Conservation (phyloP, 352 stramenopile genomes). For the Chrysophaeum taylorii region DNA sequence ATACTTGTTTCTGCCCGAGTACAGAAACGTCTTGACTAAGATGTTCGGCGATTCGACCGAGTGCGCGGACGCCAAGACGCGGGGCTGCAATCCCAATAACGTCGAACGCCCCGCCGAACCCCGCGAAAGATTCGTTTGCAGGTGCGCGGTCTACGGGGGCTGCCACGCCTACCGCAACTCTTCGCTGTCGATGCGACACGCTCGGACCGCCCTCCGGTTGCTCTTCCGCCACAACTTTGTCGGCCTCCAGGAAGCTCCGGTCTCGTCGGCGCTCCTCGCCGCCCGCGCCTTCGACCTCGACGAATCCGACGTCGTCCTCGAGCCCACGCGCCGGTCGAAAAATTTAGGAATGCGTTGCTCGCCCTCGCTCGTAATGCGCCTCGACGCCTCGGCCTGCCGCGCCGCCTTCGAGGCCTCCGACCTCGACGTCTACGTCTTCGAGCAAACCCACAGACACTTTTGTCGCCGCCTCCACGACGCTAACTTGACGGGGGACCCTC, state of each 20-base stretch:
- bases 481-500: background rate
- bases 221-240: background rate
- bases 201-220: background rate
- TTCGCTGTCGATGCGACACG: background rate
- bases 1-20: background rate
- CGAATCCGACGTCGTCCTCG: background rate
- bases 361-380: background rate
- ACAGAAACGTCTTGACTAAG: background rate
- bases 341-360: background rate
- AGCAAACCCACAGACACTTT: background rate
- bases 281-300: background rate
- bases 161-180: conserved; percentile 1
- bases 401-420: background rate
- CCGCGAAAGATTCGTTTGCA: too few relatives aligned
- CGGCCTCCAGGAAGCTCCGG: background rate
- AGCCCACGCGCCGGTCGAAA: background rate
- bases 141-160: background rate
- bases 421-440: background rate
- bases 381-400: background rate
- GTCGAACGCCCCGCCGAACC: too few relatives aligned
- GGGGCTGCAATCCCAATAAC: background rate
- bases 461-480: background rate
- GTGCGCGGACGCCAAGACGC: background rate
- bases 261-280: background rate
- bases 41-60: background rate